A percentile compares a stretch with the other conserved stretches of the same genome.
Conservation (phyloP, 169 alveolate genomes). For the Ophryocystis elektroscirrha region DNA sequence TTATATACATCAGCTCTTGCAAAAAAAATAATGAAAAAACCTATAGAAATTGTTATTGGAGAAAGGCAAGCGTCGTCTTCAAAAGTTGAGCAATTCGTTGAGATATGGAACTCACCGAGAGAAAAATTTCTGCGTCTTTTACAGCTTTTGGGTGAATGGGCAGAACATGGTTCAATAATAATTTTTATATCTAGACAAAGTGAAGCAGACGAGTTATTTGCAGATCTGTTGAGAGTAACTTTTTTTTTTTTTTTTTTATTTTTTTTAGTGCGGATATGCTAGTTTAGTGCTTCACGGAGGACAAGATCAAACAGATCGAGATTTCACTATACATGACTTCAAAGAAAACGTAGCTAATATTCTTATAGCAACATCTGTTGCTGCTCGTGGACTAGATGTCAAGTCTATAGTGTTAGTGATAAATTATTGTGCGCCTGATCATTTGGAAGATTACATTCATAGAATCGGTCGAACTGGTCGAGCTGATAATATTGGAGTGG, state of each 20-base stretch:
- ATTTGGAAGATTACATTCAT: constrained; percentile 96
- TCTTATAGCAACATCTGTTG: constrained; percentile 89
- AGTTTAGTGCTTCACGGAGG: constrained; percentile 84
- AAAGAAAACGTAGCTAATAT: constrained; percentile 31
- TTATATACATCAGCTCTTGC: constrained; percentile 46
- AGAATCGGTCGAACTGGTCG: constrained; percentile 98
- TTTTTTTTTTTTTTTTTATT: neutral
- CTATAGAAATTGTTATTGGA: constrained; percentile 69
- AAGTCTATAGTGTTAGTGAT: constrained; percentile 74
- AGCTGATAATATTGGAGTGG: constrained; percentile 88
- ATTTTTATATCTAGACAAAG: constrained; percentile 81
- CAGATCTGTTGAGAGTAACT: constrained; percentile 30
- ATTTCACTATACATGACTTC: constrained; percentile 66
- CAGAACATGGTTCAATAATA: constrained; percentile 70
- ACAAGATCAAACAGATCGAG: constrained; percentile 90
- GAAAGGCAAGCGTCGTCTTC: constrained; percentile 43
- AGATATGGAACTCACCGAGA: constrained; percentile 41
- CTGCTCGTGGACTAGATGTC: constrained; percentile 96
- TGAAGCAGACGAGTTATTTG: constrained; percentile 82
- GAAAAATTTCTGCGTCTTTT: constrained; percentile 56
- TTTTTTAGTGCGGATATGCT: constrained; percentile 53
- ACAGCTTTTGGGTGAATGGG: constrained; percentile 83
- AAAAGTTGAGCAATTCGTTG: constrained; percentile 43
- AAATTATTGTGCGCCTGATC: constrained; percentile 90
- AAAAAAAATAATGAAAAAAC: constrained; percentile 68